These are phyloP conservation scores for Melanopsichium pennsylvanicum DNA, from an alignment of 1,284 basidiomycete genomes.

Conservation along the genomic window DNA sequence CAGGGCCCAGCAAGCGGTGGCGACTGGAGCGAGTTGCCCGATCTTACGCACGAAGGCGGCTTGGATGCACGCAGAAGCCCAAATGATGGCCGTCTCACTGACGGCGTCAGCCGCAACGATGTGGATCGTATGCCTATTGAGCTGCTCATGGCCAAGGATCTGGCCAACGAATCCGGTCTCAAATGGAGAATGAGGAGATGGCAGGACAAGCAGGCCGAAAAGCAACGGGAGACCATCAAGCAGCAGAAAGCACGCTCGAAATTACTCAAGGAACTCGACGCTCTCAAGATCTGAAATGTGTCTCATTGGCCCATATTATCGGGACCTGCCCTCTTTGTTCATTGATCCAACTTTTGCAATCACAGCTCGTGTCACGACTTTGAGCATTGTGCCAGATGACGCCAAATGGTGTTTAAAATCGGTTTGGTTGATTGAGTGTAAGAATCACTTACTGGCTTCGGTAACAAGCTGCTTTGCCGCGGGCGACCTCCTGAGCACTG, in stretches of 20 bases:
- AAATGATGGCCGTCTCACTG: constrained; percentile 32
- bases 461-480: constrained; percentile 27
- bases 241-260: constrained; percentile 11
- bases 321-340: no score
- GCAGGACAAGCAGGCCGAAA: constrained; percentile 40
- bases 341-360: no score
- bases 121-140: constrained; percentile 64
- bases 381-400: no score
- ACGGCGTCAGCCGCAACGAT: constrained; percentile 40
- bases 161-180: constrained; percentile 57
- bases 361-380: constrained; percentile 1
- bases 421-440: background rate
- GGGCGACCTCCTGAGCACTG: constrained; percentile 23
- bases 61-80: constrained; percentile 25
- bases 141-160: constrained; percentile 60
- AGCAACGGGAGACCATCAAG: constrained; percentile 20
- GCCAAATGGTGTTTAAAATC: no score
- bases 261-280: constrained; percentile 55
- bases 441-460: constrained; percentile 10
- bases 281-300: constrained; percentile 40
- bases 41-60: constrained; percentile 11
- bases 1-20: constrained; percentile 57
- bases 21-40: constrained; percentile 48
- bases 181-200: constrained; percentile 61
- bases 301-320: no score